Evolutionary conservation across 2,329 filamentous ascomycete genomes (phyloP).

Genomic region (Hypoxylon sp.): DNA sequence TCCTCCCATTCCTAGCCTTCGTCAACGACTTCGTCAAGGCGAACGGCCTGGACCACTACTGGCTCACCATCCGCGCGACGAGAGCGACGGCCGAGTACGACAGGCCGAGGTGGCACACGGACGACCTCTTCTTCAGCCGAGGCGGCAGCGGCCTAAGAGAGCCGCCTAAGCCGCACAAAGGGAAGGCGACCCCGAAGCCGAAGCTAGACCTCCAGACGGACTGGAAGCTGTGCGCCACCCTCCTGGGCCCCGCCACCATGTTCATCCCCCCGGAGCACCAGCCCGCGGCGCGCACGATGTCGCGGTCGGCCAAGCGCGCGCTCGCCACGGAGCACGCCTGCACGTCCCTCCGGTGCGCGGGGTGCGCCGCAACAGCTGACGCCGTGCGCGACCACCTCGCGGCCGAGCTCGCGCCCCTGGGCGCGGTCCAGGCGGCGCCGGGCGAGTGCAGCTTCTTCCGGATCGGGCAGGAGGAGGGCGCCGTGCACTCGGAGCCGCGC

Average conservation of each 20-base stretch:
- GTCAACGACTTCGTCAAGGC: conserved; percentile 54
- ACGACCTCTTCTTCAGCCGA: conserved; percentile 60
- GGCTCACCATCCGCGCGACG: conserved; percentile 62
- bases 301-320: conserved; percentile 48
- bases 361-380: conserved; percentile 58
- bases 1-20: conserved; percentile 58
- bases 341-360: conserved; percentile 57
- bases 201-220: conserved; percentile 51
- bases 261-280: conserved; percentile 56
- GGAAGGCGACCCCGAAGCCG: background rate
- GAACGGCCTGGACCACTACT: conserved; percentile 58
- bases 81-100: conserved; percentile 59
- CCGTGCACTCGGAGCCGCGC: conserved; percentile 55
- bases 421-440: conserved; percentile 35
- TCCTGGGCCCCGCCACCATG: conserved; percentile 61
- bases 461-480: conserved; percentile 57
- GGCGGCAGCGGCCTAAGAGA: conserved; percentile 25
- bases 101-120: conserved; percentile 61
- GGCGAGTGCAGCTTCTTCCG: conserved; percentile 58
- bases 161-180: background rate
- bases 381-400: conserved; percentile 55
- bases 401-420: conserved; percentile 45
- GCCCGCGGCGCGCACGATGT: conserved; percentile 50
- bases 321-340: conserved; percentile 55
- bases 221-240: conserved; percentile 63